These are phyloP conservation scores for Terfezia claveryi DNA, from an alignment of 495 filamentous ascomycete genomes.

Conservation along the genomic window DNA sequence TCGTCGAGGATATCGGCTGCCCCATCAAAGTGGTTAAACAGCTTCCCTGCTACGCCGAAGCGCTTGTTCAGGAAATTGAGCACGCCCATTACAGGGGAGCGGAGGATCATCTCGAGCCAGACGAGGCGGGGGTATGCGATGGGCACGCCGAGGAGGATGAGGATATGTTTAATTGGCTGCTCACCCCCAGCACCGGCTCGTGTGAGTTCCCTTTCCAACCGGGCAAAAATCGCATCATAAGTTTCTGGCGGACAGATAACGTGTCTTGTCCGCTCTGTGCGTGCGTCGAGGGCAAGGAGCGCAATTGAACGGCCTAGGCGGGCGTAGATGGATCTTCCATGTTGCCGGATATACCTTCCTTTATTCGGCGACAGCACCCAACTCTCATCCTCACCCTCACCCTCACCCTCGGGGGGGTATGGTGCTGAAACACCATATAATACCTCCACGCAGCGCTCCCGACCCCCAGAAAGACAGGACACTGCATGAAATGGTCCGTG, in stretches of 20 bases:
- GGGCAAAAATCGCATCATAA: conserved; percentile 59
- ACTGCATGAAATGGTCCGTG: conserved; percentile 82
- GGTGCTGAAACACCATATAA: conserved; percentile 88
- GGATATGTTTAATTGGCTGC: conserved; percentile 51
- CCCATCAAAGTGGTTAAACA: conserved; percentile 90
- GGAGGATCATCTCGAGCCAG: conserved; percentile 78
- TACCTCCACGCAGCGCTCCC: conserved; percentile 73
- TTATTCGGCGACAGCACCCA: conserved; percentile 60
- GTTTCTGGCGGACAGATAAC: conserved; percentile 83
- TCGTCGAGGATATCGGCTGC: conserved; percentile 79
- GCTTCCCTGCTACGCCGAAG: conserved; percentile 59
- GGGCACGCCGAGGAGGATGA: conserved; percentile 73
- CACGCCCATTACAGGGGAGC: conserved; percentile 59
- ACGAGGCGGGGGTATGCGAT: conserved; percentile 89
- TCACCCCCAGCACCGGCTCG: conserved; percentile 22
- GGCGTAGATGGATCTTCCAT: conserved; percentile 58
- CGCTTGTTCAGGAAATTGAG: conserved; percentile 78
- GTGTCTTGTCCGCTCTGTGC: conserved; percentile 76
- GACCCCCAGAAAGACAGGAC: conserved; percentile 74
- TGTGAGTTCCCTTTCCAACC: conserved; percentile 40
- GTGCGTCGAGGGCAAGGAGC: conserved; percentile 72
- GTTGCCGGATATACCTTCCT: conserved; percentile 48
- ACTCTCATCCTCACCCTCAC: conserved; percentile 32
- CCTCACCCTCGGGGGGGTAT: conserved; percentile 22
- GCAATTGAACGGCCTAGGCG: conserved; percentile 67